Evolutionary conservation across 2,329 filamentous ascomycete species (phyloP).

Genomic region (Trichoderma harzianum): DNA sequence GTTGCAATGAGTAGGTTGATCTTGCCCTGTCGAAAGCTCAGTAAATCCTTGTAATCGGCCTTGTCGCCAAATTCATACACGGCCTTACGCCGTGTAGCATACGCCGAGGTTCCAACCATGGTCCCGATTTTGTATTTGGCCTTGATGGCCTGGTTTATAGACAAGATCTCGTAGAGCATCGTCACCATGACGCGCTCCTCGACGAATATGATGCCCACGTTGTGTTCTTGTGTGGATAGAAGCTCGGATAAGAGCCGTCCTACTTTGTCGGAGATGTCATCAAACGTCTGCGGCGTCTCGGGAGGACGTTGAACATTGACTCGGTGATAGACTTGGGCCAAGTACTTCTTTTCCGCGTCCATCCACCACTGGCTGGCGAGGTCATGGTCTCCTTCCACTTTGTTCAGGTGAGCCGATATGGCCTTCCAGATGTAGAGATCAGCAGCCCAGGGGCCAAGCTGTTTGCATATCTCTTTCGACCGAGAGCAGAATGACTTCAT

Average conservation of each 20-base stretch:
- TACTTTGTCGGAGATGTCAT: conserved; percentile 56
- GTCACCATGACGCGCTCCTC: conserved; percentile 59
- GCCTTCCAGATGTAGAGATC: conserved; percentile 61
- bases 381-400: conserved; percentile 21
- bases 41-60: conserved; percentile 34
- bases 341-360: conserved; percentile 52
- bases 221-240: conserved; percentile 38
- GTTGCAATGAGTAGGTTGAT: conserved; percentile 61
- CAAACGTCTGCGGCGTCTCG: conserved; percentile 15
- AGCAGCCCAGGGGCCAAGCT: conserved; percentile 66
- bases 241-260: conserved; percentile 51
- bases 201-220: conserved; percentile 65
- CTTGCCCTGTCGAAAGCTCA: conserved; percentile 51
- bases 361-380: conserved; percentile 42
- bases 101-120: conserved; percentile 53
- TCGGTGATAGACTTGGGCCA: conserved; percentile 45
- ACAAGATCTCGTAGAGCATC: conserved; percentile 57
- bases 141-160: conserved; percentile 46
- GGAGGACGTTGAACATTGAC: conserved; percentile 27
- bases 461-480: conserved; percentile 46
- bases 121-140: conserved; percentile 48
- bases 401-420: conserved; percentile 35
- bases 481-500: conserved; percentile 53
- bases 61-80: conserved; percentile 38
- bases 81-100: conserved; percentile 35